These are phyloP conservation scores for Globisporangium nodosum DNA, from an alignment of 352 stramenopile genomes.

Conservation along the genomic window DNA sequence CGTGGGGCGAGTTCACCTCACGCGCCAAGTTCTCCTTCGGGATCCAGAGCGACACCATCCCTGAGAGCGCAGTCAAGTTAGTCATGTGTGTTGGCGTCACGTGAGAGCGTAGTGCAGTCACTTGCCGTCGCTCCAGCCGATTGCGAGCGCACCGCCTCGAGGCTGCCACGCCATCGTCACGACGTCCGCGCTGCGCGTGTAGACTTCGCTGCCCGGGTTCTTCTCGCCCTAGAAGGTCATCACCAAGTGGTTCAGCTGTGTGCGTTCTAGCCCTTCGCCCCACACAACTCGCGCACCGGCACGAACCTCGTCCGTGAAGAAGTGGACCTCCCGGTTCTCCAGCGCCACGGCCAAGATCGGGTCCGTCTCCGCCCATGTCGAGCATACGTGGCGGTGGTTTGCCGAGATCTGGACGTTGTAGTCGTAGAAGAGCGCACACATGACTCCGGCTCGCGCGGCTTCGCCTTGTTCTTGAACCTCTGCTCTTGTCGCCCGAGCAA, in stretches of 20 bases:
- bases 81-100: no score
- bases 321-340: constrained; percentile 85
- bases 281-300: background rate
- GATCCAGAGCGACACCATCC: constrained; percentile 81
- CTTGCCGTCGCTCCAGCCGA: constrained; percentile 78
- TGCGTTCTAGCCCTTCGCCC: background rate
- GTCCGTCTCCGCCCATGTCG: constrained; percentile 80
- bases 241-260: background rate
- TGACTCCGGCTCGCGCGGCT: background rate
- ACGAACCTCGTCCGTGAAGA: constrained; percentile 85
- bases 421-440: constrained; percentile 77
- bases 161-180: constrained; percentile 87
- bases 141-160: constrained; percentile 62
- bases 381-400: constrained; percentile 66
- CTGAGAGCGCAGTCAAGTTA: constrained; percentile 13
- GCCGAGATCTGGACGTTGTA: constrained; percentile 65
- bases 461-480: no score
- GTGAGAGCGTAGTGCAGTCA: background rate
- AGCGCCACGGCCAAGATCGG: constrained; percentile 74
- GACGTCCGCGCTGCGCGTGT: constrained; percentile 60
- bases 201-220: constrained; percentile 38
- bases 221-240: constrained; percentile 47
- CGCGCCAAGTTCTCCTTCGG: constrained; percentile 62
- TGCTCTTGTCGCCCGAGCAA: background rate
- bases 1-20: constrained; percentile 82